Evolutionary conservation across 805 yeast species (phyloP).

Genomic region (Cyberlindnera galapagoensis): DNA sequence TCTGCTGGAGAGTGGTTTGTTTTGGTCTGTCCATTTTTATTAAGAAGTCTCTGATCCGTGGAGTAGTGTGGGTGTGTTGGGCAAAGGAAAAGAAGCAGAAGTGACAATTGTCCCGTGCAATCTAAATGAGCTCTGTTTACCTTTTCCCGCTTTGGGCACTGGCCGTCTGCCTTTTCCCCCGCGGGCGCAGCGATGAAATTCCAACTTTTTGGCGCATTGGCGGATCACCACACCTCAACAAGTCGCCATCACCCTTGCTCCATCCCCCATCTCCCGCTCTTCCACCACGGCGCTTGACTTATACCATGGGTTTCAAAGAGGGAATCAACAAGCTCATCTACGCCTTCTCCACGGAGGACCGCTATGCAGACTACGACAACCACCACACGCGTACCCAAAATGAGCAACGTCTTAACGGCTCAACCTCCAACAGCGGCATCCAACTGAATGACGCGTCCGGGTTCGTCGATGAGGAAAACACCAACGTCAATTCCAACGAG

Average conservation of each 20-base stretch:
- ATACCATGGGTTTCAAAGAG: conserved; percentile 38
- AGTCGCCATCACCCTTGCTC: no score
- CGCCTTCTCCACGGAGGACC: conserved; percentile 59
- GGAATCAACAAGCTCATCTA: conserved; percentile 54
- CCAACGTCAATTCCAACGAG: conserved; percentile 28
- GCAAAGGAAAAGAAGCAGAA: no score
- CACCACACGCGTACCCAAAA: conserved; percentile 22
- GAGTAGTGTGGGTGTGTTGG: no score
- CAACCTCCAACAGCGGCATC: conserved; percentile 7
- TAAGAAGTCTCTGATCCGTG: background rate
- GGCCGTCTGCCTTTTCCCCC: no score
- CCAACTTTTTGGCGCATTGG: no score
- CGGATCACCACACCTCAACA: no score
- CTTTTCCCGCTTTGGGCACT: conserved; percentile 11
- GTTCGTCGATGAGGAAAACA: conserved; percentile 31
- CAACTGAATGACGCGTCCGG: conserved; percentile 24
- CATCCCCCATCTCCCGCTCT: no score
- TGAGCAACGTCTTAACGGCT: conserved; percentile 13
- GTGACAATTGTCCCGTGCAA: no score
- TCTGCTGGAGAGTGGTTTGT: background rate
- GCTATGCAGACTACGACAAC: conserved; percentile 60
- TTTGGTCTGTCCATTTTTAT: background rate
- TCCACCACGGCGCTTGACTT: no score
- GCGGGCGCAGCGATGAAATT: no score
- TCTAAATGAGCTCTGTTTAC: conserved; percentile 17